Base-by-base conservation (phyloP, 2,329 filamentous ascomycete species). In the Ophiocordyceps camponoti-saundersi region DNA sequence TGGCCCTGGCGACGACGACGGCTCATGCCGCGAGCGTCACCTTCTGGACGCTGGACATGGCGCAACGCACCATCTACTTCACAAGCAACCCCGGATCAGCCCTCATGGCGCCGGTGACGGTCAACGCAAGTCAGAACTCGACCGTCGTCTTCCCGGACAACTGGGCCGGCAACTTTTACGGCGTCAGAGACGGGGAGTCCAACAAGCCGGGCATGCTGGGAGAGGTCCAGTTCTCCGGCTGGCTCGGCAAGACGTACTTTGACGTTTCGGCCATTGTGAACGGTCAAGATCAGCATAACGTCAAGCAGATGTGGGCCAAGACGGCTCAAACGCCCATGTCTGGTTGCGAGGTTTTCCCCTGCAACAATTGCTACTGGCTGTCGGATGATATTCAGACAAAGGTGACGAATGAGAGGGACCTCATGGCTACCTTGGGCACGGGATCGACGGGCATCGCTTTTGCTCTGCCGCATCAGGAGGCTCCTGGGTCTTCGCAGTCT, bases 251-350 rank as follows among this genome's bases (percentile, higher is more conserved):
- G 49, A 75, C 69, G 48, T 78, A 69, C 67, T 78, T 73, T 48
- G 74, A 78, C 51, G 72, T 78, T 51, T 76, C 72, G 12, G 73
- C 73, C 57, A 77, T 78, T 52, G 70, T 76, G 54, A 62, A 72
- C 59, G 60, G 71, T 45, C 56, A 56, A 39, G 74, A 77, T 59
- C 54, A 61, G 52, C 48, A 68, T 51, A 71, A 71, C 53, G 66
- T 78, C 55, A 74, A 77, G 67, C 61, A 69, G 62, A 67, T 77
- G 59, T 76, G 62, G 62, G 73, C 73, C 26, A 58, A 57, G 47
- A 54, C 46, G 46, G 46, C 51, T 48, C 54, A 63, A 52, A 51
- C 50, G 50, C 67, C 54, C 49, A 60, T 68, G 55, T 75, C 71
- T 20, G 74, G 73, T 41, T 77, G 74, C 59, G 59, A 64, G 46